These are phyloP conservation scores for Candida patagonica DNA, from an alignment of 805 yeast genomes.

Conservation along the genomic window DNA sequence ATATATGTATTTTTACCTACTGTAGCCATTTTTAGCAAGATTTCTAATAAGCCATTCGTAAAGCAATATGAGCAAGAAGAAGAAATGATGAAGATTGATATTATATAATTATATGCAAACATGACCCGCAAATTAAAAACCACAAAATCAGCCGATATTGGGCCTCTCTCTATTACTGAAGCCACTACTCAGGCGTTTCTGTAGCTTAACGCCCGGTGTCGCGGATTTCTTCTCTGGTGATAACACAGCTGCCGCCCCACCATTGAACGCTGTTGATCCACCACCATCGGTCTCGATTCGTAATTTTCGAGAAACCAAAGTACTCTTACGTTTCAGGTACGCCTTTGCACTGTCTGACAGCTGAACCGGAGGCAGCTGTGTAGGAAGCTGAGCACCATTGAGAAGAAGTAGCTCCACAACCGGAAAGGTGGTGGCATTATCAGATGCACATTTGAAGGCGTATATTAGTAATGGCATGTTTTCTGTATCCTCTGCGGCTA, in stretches of 20 bases:
- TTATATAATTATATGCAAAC: not conserved
- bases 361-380: slow-evolving; percentile 5
- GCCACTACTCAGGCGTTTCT: slow-evolving; percentile 8
- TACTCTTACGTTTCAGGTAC: slow-evolving; percentile 2
- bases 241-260: not conserved
- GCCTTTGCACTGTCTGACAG: slow-evolving; percentile 3
- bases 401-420: slow-evolving; percentile 31
- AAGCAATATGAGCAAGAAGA: too few relatives aligned
- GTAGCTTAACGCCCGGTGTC: slow-evolving; percentile 5
- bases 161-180: not conserved
- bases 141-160: not conserved
- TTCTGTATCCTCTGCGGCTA: slow-evolving; percentile 10
- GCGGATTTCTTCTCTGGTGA: slow-evolving; percentile 3
- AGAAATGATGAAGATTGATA: not conserved
- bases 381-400: slow-evolving; percentile 28
- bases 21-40: too few relatives aligned
- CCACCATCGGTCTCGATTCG: not conserved
- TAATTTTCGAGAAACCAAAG: slow-evolving; percentile 1
- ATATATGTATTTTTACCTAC: not conserved
- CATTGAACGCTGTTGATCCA: not conserved
- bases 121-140: not conserved
- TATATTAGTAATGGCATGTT: slow-evolving; percentile 26
- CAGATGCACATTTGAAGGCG: slow-evolving; percentile 25
- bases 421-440: slow-evolving; percentile 24
- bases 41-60: too few relatives aligned